phyloP scores from a whole-genome alignment of 768 basidiomycete genomes.

The Mycena floridula region DNA sequence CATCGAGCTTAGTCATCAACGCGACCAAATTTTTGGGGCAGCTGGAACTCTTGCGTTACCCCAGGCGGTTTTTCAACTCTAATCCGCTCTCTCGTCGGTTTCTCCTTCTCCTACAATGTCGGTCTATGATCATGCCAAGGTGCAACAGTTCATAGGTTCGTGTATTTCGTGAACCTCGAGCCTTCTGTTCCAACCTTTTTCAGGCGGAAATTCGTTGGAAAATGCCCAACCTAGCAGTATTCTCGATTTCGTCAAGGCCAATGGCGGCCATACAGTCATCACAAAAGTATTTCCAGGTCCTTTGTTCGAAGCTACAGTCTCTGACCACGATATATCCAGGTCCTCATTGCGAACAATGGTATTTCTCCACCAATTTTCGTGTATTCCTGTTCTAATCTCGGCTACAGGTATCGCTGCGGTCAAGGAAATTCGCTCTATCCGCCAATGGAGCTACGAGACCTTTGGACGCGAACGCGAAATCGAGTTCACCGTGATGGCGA shows the following conservation, averaged over 20 bases:
- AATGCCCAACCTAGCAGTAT: slow-evolving; percentile 75
- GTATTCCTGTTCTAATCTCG: slow-evolving; percentile 6
- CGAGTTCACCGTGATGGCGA: slow-evolving; percentile 99
- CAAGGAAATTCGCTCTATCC: slow-evolving; percentile 97
- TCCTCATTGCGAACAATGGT: slow-evolving; percentile 99
- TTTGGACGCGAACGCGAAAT: slow-evolving; percentile 94
- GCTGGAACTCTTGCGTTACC: too few species aligned
- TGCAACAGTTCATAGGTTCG: slow-evolving; percentile 49
- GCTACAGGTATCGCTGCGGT: slow-evolving; percentile 92
- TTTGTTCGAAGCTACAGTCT: slow-evolving; percentile 13
- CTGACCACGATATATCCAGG: slow-evolving; percentile 39
- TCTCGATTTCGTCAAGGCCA: slow-evolving; percentile 81
- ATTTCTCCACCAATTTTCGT: slow-evolving; percentile 8
- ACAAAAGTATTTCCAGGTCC: slow-evolving; percentile 96
- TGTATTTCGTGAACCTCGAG: slow-evolving; percentile 4
- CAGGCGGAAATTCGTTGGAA: slow-evolving; percentile 91
- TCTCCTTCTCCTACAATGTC: slow-evolving; percentile 45
- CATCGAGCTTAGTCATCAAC: too few species aligned
- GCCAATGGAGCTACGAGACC: slow-evolving; percentile 99
- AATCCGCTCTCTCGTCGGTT: too few species aligned
- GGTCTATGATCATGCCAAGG: slow-evolving; percentile 47
- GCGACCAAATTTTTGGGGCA: too few species aligned
- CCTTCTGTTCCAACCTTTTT: slow-evolving; percentile 7
- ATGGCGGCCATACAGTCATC: slow-evolving; percentile 98
- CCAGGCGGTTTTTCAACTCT: too few species aligned